Evolutionary conservation across 139 green algal genomes (phyloP), one percentile per base, ranked within the genome.

Genomic region (Tetradesmus obliquus): DNA sequence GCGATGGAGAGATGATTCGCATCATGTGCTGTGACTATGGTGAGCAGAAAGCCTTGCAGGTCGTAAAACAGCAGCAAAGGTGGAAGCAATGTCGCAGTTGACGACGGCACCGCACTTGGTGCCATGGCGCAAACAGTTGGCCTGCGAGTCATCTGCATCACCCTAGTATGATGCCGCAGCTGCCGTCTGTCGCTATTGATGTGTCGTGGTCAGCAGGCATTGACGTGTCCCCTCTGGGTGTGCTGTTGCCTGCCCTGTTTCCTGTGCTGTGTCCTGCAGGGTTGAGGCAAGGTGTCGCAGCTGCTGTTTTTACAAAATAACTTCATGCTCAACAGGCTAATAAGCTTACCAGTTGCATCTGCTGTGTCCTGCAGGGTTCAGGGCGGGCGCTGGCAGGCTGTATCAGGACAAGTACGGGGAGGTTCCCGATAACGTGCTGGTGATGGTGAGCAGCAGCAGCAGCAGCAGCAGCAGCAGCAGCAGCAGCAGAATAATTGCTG

Each of bases 381-480:
- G 97, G 19, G 96, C 96, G 1, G 97, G 97, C n/a, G 81, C 94
- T 32, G 95, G 95, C 12, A 91, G 97, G 10, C 91, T 99, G 74
- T 98, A 99, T 88, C 93, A 98, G 79, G 95, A 96, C 19, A 91
- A 94, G n/a, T 97, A 97, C 69, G 97, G 97, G 3, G 95, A 97
- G 57, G 94, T 98, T n/a, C 97, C 97, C 8, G 94, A 91, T 12
- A 95, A 88, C 71, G 93, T 96, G 0, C 94, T 94, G 60, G 90
- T 93, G 80, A 93, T 99, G 94, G 96, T 98, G 82, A 58, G 95
- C n/a, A 15, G 17, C 10, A 66, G 66, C 66, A 76, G 5, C 51
- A 10, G 45, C 3, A 24, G 66, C 15, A 24, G 66, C 66, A 76
- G 10, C 24, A 84, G 9, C 79, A 84, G 6, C 19, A 54, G 24